phyloP scores from a whole-genome alignment of 129 eudicot species.

The Chrysanthemum seticuspe region DNA sequence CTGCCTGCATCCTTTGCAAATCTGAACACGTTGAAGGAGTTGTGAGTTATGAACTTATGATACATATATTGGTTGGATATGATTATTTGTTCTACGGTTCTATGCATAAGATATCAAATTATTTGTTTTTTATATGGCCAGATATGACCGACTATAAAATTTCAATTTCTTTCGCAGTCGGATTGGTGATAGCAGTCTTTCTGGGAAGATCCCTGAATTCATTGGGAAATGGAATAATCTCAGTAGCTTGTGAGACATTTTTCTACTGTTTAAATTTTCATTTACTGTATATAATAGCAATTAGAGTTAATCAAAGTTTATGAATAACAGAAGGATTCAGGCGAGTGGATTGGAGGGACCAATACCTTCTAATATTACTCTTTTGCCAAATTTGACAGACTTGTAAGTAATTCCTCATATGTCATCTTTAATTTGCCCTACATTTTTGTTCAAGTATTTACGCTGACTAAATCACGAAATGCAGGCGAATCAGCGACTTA shows the following conservation, averaged over 20 bases:
- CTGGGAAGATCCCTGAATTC: slow-evolving; percentile 67
- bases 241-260: slow-evolving; percentile 45
- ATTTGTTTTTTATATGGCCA: background rate
- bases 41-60: slow-evolving; percentile 54
- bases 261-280: background rate
- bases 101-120: too few relatives aligned
- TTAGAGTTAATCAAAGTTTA: slow-evolving; percentile 39
- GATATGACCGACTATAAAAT: background rate
- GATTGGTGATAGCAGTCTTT: slow-evolving; percentile 52
- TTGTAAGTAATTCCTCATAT: slow-evolving; percentile 47
- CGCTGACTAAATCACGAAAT: slow-evolving; percentile 15
- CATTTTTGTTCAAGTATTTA: slow-evolving; percentile 26
- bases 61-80: background rate
- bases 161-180: slow-evolving; percentile 42
- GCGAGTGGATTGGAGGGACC: slow-evolving; percentile 79
- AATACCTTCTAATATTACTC: slow-evolving; percentile 59
- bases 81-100: background rate
- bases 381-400: slow-evolving; percentile 45
- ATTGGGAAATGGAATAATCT: slow-evolving; percentile 57
- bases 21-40: slow-evolving; percentile 48
- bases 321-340: slow-evolving; percentile 63
- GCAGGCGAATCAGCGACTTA: slow-evolving; percentile 77
- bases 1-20: slow-evolving; percentile 63
- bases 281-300: background rate
- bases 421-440: slow-evolving; percentile 10